Conservation (phyloP, 2,329 filamentous ascomycete species). For the Sporothrix dimorphospora region DNA sequence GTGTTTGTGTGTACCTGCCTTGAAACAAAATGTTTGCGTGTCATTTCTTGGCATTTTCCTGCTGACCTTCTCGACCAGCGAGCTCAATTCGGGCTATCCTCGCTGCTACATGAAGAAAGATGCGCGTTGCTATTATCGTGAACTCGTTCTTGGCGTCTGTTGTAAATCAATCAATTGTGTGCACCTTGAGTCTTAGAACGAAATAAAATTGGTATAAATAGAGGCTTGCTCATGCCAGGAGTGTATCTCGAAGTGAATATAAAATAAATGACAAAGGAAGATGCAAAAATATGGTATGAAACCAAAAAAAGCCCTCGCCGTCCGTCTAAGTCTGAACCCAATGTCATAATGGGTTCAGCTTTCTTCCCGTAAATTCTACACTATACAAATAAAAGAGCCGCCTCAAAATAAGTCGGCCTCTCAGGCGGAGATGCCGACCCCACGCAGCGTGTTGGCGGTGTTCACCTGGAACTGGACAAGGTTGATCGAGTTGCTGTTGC, state of each 20-base stretch:
- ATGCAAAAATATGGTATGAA: neutral
- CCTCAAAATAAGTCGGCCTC: neutral
- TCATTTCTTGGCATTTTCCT: constrained; percentile 17
- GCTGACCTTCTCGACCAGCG: neutral
- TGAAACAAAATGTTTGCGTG: constrained; percentile 25
- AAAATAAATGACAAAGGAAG: neutral
- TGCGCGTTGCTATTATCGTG: neutral
- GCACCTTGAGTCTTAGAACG: neutral
- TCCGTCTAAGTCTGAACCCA: neutral
- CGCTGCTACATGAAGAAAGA: neutral
- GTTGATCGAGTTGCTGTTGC: constrained; percentile 51
- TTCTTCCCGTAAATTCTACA: neutral
- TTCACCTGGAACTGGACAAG: constrained; percentile 46
- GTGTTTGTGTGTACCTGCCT: constrained; percentile 21
- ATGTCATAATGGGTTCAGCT: neutral
- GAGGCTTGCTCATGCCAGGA: constrained; percentile 19
- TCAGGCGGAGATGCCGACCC: constrained; percentile 16
- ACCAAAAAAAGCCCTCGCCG: neutral
- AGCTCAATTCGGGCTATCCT: neutral
- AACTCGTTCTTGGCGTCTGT: neutral
- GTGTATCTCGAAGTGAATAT: constrained; percentile 11
- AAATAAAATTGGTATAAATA: constrained; percentile 17
- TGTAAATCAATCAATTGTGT: neutral
- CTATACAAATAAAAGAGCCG: neutral
- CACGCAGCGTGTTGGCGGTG: constrained; percentile 24